Conservation (phyloP, 2,329 filamentous ascomycete species). For the Exophiala spinifera region DNA sequence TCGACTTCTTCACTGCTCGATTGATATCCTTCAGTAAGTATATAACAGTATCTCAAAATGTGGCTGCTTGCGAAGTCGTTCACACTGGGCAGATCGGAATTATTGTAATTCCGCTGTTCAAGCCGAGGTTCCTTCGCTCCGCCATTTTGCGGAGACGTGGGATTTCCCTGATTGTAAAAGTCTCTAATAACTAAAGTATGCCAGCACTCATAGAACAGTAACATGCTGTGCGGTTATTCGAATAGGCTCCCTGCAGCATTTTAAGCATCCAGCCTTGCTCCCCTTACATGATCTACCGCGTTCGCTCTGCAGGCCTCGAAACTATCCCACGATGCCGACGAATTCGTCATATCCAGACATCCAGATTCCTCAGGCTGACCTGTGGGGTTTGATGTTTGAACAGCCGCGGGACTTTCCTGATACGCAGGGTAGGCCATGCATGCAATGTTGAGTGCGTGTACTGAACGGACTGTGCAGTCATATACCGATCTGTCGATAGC, state of each 20-base stretch:
- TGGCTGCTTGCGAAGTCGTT: too few species aligned
- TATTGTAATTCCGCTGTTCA: not conserved
- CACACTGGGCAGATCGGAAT: too few species aligned
- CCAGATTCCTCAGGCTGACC: slow-evolving; percentile 69
- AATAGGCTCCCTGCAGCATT: too few species aligned
- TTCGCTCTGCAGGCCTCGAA: not conserved
- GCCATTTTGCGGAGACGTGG: not conserved
- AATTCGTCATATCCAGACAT: slow-evolving; percentile 63
- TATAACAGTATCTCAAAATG: too few species aligned
- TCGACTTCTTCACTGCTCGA: too few species aligned
- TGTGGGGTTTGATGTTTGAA: slow-evolving; percentile 63
- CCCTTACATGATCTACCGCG: not conserved
- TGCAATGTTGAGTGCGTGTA: not conserved
- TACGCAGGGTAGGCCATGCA: slow-evolving; percentile 17
- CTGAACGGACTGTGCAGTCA: slow-evolving; percentile 16
- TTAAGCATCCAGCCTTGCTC: too few species aligned
- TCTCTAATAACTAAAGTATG: too few species aligned
- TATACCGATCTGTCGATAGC: slow-evolving; percentile 42
- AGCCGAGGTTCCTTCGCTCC: not conserved
- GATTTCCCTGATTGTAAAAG: not conserved
- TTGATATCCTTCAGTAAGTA: too few species aligned
- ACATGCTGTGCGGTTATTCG: too few species aligned
- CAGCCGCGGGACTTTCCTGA: slow-evolving; percentile 25
- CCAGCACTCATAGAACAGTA: too few species aligned
- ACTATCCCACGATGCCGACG: slow-evolving; percentile 60